Evolutionary conservation across 768 basidiomycete genomes (phyloP).

Genomic region (Terana coerulea): DNA sequence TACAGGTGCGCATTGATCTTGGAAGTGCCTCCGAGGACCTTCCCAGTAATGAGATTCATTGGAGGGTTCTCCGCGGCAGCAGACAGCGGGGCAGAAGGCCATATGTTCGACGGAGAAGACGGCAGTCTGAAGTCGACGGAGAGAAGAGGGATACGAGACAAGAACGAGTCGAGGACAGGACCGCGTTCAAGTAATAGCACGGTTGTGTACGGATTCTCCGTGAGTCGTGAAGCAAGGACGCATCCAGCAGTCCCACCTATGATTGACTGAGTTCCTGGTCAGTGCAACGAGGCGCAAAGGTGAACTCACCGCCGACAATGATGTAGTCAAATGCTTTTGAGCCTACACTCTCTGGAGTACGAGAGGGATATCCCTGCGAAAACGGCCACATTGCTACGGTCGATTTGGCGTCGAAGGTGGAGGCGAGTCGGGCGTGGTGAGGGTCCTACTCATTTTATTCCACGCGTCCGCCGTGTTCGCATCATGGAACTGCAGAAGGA

Average conservation of each 20-base stretch:
- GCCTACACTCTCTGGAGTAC: not conserved
- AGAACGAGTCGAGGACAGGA: slow-evolving; percentile 24
- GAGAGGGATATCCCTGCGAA: not conserved
- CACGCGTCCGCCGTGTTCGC: too few relatives aligned
- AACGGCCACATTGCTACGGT: too few relatives aligned
- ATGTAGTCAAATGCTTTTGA: slow-evolving; percentile 26
- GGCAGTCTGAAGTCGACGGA: slow-evolving; percentile 17
- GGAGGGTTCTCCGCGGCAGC: slow-evolving; percentile 3
- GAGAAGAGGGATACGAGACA: slow-evolving; percentile 28
- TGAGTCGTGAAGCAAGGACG: not conserved
- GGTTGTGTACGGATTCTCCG: not conserved
- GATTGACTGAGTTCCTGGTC: too few relatives aligned
- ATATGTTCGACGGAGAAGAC: slow-evolving; percentile 6
- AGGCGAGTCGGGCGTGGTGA: too few relatives aligned
- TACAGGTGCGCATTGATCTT: slow-evolving; percentile 30
- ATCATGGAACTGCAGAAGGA: too few relatives aligned
- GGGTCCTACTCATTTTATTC: too few relatives aligned
- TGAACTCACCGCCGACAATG: slow-evolving; percentile 28
- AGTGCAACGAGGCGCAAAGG: not conserved
- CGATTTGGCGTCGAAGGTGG: too few relatives aligned
- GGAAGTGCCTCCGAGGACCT: slow-evolving; percentile 28
- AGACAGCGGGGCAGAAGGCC: slow-evolving; percentile 3
- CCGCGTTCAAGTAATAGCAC: slow-evolving; percentile 33
- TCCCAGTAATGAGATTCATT: slow-evolving; percentile 21
- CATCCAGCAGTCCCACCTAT: slow-evolving; percentile 7